Conservation (phyloP, 2,329 filamentous ascomycete species). For the Penicillium sumatraense region DNA sequence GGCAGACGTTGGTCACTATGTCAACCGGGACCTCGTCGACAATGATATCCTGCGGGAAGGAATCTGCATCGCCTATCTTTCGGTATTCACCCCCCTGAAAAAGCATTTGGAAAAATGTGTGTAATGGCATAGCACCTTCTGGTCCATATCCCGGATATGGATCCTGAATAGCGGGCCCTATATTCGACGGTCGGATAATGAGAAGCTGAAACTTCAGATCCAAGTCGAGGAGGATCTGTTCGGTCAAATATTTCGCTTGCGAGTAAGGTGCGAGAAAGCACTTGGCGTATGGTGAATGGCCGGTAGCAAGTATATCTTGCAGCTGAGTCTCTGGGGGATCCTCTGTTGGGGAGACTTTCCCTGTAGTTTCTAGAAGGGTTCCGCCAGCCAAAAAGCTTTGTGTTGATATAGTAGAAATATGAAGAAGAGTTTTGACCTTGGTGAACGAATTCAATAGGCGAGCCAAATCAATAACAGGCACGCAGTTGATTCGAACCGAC, state of each 20-base stretch:
- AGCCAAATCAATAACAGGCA: conserved; percentile 7
- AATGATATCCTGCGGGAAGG: conserved; percentile 3
- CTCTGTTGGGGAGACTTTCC: not conserved
- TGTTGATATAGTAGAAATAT: conserved; percentile 18
- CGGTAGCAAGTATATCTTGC: conserved; percentile 9
- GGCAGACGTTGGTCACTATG: conserved; percentile 17
- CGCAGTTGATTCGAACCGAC: conserved; percentile 19
- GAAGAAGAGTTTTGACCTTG: conserved; percentile 11
- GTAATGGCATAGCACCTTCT: conserved; percentile 16
- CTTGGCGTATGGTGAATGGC: conserved; percentile 6
- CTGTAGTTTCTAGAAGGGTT: conserved; percentile 6
- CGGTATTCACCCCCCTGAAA: conserved; percentile 7
- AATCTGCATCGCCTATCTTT: not conserved
- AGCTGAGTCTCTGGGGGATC: conserved; percentile 7
- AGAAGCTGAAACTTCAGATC: conserved; percentile 9
- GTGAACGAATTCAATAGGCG: conserved; percentile 7
- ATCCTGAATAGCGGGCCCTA: conserved; percentile 22
- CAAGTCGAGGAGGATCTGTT: conserved; percentile 10
- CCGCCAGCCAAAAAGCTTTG: conserved; percentile 18
- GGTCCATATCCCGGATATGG: conserved; percentile 22
- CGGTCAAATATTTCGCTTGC: conserved; percentile 22
- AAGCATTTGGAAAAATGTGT: conserved; percentile 15
- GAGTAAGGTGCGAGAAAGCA: conserved; percentile 20
- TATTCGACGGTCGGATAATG: conserved; percentile 19
- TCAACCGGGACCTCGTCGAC: conserved; percentile 27